Base-by-base conservation (phyloP, 78 protist species). In the Emiliania huxleyi region DNA sequence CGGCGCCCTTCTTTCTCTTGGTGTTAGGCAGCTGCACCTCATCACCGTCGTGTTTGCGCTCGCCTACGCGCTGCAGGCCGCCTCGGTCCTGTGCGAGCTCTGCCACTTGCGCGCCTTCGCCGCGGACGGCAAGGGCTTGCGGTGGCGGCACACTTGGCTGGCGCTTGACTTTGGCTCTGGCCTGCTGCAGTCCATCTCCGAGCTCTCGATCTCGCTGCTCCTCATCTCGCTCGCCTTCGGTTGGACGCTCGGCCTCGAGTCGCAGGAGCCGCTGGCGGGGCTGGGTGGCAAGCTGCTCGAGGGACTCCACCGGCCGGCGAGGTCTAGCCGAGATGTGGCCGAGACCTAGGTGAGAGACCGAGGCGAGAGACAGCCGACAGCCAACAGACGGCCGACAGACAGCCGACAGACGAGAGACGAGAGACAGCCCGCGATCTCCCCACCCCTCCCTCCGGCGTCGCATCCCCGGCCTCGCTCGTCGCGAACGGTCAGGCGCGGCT, bases 91-190 rank as follows among this genome's bases (percentile, higher is more conserved):
- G 69, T 84, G 90, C 69, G 90, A 84, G 42, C 40, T 84, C 23
- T 42, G 26, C 33, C 90, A 84, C 69, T 46, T 84, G 55, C 33
- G 69, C 8, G 19, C 26, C 43, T 84, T 33, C 69, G 90, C 35
- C 19, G 12, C 22, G 46, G 90, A 48, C 69, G 90, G 90, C 33
- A 84, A 84, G n/a, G 90, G 90, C 8, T 46, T 84, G 62, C 90
- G 90, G 18, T 84, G 55, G 44, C 90, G 90, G 73, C 69, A 84
- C 42, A 84, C 90, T 44, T 25, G 33, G 49, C 49, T 79, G 5
- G 89, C 89, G 33, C 89, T 83, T 38, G 89, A 83, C 62, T 83
- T 83, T 33, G 18, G 18, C 33, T 42, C 62, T 8, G 89, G 89
- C 56, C 56, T 83, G 89, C 18, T 83, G 29, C 89, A 83, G 89